Base-by-base conservation (phyloP, 140 eudicot genomes). In the Erigeron philadelphicus region DNA sequence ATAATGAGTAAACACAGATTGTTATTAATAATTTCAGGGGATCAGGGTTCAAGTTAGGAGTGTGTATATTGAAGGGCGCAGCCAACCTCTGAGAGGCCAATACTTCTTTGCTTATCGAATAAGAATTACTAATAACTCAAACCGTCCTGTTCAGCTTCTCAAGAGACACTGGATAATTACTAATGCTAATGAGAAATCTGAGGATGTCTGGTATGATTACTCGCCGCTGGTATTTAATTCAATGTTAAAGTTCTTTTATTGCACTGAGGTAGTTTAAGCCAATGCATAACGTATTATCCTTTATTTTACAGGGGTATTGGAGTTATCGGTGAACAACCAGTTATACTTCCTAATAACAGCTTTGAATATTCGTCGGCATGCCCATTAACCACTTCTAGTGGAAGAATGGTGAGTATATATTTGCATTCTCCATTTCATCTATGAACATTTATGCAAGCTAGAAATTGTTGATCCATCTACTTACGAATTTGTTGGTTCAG, bases 281-380 rank as follows among this genome's bases (percentile, higher is more conserved):
- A 16, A 7, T 10, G 7, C 38, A 38, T 49, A 47, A 25, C 38
- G 25, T 8, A 35, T 17, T 64, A 19, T 71, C 25, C 54, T 38
- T 75, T 17, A 31, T 61, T 68, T 63, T 13, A 42, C 83, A 89
- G 98, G 88, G 98, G 98, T 15, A 81, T 83, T 68, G 98, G 98
- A 57, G 98, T 93, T 65, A 87, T 93, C 64, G 96, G 96, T 55
- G 98, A 93, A 81, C 98, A 93, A 78, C 98, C 98, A 6, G 98
- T 93, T 58, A 76, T 93, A 78, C 95, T 89, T 80, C 96, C 98
- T 52, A 89, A 85, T 38, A 93, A 86, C 42, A 84, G 90, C 40
- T 93, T 93, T 71, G 98, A 93, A 76, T 93, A 89, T 76, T 89
- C 98, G 18, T 93, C 98, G 61, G 98, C 98, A n/a, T 93, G 96